phyloP scores from a whole-genome alignment of 805 yeast genomes.

The Diddensiella transvaalensis region DNA sequence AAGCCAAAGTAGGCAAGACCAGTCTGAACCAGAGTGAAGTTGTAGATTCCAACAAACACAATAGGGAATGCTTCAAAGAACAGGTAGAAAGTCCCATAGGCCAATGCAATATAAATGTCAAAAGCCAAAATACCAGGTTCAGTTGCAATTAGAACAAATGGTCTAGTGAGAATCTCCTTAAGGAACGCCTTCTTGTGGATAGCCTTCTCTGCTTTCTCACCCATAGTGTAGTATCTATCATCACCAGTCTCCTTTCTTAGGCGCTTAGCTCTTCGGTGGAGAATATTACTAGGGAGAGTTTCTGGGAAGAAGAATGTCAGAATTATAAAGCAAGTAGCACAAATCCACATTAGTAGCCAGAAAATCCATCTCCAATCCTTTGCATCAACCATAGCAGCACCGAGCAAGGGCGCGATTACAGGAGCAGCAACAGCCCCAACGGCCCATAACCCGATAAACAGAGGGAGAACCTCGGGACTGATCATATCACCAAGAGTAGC shows the following conservation, averaged over 20 bases:
- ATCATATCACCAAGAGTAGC: constrained; percentile 54
- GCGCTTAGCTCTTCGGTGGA: constrained; percentile 47
- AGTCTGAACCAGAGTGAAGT: constrained; percentile 45
- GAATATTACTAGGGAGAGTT: constrained; percentile 44
- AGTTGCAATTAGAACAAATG: constrained; percentile 43
- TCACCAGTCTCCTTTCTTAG: constrained; percentile 51
- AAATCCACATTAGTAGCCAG: constrained; percentile 44
- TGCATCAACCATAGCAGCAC: constrained; percentile 46
- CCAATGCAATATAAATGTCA: constrained; percentile 48
- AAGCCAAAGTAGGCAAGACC: constrained; percentile 49
- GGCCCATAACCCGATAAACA: constrained; percentile 51
- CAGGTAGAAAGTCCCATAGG: constrained; percentile 51
- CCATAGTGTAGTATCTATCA: constrained; percentile 38
- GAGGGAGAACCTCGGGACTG: constrained; percentile 37
- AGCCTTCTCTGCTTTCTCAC: constrained; percentile 27
- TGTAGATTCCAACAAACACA: constrained; percentile 43
- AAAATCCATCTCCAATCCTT: constrained; percentile 53
- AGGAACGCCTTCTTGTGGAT: neutral
- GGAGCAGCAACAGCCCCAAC: constrained; percentile 55
- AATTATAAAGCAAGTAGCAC: constrained; percentile 38
- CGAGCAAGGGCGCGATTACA: constrained; percentile 53
- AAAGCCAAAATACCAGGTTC: constrained; percentile 59
- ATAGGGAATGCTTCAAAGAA: constrained; percentile 64
- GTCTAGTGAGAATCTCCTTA: constrained; percentile 30
- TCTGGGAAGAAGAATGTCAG: constrained; percentile 48